Base-by-base conservation (phyloP, 139 green algal species). In the Auxenochlorella protothecoides region DNA sequence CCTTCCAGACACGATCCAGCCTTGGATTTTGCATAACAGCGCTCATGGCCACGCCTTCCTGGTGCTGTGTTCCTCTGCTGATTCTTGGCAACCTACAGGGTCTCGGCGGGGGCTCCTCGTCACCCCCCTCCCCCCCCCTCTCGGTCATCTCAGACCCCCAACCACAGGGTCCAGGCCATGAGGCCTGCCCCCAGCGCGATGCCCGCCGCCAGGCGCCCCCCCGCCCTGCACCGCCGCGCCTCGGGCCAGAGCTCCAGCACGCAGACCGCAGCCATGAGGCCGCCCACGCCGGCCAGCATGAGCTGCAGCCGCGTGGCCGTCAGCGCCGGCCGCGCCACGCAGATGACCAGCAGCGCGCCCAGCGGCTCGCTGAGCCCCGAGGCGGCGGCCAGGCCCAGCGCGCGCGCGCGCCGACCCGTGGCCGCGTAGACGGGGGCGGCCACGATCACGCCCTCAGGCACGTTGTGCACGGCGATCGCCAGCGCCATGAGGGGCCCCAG, bases 381-480 rank as follows among this genome's bases (percentile, higher is more conserved):
- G 5, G 83, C 84, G 2, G 85, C 84, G 9, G 92, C 89, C 5
- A 92, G 57, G 4, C 71, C 83, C 27, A 97, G 9, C 4, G 92
- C 92, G 55, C 84, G 82, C 74, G 71, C 82, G 4, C 91, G 74
- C 78, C 79, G 92, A 60, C 87, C 87, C 0, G 92, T 96, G 6
- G 92, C 90, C 0, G 90, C 90, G 73, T 88, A 97, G n/a, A 97
- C 83, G 27, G 92, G 92, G 3, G 88, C 89, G 3, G 92, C 89
- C 12, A 96, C 85, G 59, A 96, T 89, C 60, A 96, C 78, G 2
- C 91, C 91, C 84, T 94, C 80, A 10, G 76, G 63, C 0, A 97
- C 91, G 80, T 97, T 97, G 81, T 97, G 90, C 51, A 96, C 60
- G 6, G 89, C 91, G 13, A 97, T 93, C 0, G 90, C 92, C 0